Evolutionary conservation across 805 yeast genomes (phyloP).

Genomic region (Candida insectorum): DNA sequence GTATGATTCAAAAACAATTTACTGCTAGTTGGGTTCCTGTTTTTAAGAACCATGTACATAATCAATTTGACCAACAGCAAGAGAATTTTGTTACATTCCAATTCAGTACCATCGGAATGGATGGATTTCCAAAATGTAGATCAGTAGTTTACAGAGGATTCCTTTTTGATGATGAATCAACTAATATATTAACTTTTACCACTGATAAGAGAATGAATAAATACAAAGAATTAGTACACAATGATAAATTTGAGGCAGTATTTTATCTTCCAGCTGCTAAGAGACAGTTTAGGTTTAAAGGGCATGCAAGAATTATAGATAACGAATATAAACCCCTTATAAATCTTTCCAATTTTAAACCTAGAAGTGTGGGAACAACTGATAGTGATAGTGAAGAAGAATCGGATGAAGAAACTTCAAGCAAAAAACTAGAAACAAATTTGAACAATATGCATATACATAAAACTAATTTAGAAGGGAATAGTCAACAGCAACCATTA

Average conservation of each 20-base stretch:
- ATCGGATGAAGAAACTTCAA: conserved; percentile 1
- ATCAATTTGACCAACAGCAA: conserved; percentile 17
- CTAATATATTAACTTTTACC: conserved; percentile 64
- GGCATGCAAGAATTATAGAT: conserved; percentile 51
- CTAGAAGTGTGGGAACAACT: conserved; percentile 14
- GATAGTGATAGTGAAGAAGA: conserved; percentile 7
- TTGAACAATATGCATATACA: not conserved
- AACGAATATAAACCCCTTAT: conserved; percentile 26
- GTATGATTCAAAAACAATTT: conserved; percentile 27
- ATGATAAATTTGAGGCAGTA: conserved; percentile 69
- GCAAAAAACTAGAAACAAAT: not conserved
- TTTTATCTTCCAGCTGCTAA: conserved; percentile 61
- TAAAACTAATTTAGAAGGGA: not conserved
- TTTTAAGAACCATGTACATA: conserved; percentile 30
- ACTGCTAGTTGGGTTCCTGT: conserved; percentile 77
- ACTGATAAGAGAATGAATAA: conserved; percentile 73
- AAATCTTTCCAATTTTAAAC: conserved; percentile 29
- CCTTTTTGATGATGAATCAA: conserved; percentile 62
- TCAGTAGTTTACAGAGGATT: conserved; percentile 75
- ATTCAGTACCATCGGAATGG: conserved; percentile 60
- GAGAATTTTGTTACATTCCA: conserved; percentile 59
- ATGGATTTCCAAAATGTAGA: conserved; percentile 59
- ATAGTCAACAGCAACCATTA: conserved; percentile 15
- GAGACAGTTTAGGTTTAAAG: conserved; percentile 73
- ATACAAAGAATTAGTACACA: conserved; percentile 46